Conservation (phyloP, 768 basidiomycete genomes). For the Russula earlei region DNA sequence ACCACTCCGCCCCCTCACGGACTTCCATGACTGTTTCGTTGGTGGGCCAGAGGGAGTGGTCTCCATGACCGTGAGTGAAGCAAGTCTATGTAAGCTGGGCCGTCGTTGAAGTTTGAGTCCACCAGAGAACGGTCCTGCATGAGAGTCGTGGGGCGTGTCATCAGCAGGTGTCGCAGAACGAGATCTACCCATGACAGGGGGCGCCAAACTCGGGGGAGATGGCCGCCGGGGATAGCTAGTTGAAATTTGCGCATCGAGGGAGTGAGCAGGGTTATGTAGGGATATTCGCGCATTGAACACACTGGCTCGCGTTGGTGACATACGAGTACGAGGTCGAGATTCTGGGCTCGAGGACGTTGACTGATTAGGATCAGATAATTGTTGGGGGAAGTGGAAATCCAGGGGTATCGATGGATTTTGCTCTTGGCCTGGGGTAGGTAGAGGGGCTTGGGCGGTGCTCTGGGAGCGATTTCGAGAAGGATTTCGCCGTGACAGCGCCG, state of each 20-base stretch:
- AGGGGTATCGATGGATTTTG: slow-evolving; percentile 10
- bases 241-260: slow-evolving; percentile 37
- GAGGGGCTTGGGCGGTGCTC: slow-evolving; percentile 3
- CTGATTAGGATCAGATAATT: slow-evolving; percentile 9
- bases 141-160: neutral
- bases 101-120: slow-evolving; percentile 22
- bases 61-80: slow-evolving; percentile 49
- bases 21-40: slow-evolving; percentile 36
- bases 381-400: slow-evolving; percentile 32
- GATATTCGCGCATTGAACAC: neutral
- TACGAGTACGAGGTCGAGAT: neutral
- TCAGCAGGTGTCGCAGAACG: slow-evolving; percentile 29
- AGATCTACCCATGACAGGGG: slow-evolving; percentile 26
- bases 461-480: slow-evolving; percentile 11
- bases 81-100: slow-evolving; percentile 40
- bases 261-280: slow-evolving; percentile 44
- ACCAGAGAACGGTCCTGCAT: slow-evolving; percentile 5
- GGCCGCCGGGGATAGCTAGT: slow-evolving; percentile 14
- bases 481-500: neutral
- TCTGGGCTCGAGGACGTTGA: neutral
- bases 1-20: slow-evolving; percentile 38
- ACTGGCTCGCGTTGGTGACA: slow-evolving; percentile 8
- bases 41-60: slow-evolving; percentile 31
- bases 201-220: slow-evolving; percentile 27
- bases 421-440: neutral